A percentile compares a stretch with the other conserved stretches of the same genome.
Conservation (phyloP, 805 yeast genomes). For the Ogataea paradorogensis region DNA sequence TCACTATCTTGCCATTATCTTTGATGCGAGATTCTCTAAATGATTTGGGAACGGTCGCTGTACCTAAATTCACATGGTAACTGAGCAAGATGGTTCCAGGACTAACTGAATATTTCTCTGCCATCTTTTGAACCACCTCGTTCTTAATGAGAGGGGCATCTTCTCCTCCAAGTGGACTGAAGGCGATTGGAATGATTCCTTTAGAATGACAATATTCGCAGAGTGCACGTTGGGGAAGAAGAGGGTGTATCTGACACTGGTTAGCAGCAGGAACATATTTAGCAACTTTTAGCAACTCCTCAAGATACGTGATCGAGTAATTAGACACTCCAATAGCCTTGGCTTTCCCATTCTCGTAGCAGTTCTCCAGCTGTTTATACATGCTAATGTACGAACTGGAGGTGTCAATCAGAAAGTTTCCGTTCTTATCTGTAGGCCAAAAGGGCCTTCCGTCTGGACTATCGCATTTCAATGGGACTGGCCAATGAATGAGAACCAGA, state of each 20-base stretch:
- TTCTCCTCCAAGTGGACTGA: constrained; percentile 42
- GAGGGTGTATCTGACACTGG: constrained; percentile 46
- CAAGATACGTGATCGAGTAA: constrained; percentile 28
- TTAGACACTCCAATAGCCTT: constrained; percentile 47
- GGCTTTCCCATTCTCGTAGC: constrained; percentile 47
- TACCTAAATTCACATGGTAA: constrained; percentile 29
- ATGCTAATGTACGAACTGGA: constrained; percentile 60
- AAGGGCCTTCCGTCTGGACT: constrained; percentile 19
- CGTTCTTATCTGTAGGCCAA: constrained; percentile 26
- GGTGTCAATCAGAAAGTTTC: constrained; percentile 16
- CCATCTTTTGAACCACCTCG: constrained; percentile 39
- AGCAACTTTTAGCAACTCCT: constrained; percentile 33
- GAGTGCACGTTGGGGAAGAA: constrained; percentile 36
- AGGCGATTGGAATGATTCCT: constrained; percentile 37
- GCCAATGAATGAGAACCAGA: constrained; percentile 47
- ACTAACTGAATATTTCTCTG: constrained; percentile 48
- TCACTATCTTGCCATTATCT: constrained; percentile 32
- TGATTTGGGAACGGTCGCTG: constrained; percentile 38
- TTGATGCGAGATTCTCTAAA: constrained; percentile 38
- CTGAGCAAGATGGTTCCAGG: constrained; percentile 51
- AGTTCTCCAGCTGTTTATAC: constrained; percentile 66
- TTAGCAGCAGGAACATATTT: constrained; percentile 41
- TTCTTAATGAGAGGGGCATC: constrained; percentile 39
- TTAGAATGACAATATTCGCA: constrained; percentile 30
- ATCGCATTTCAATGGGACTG: constrained; percentile 33